phyloP scores from a whole-genome alignment of 495 filamentous ascomycete genomes.

The Talaromyces wortmannii region DNA sequence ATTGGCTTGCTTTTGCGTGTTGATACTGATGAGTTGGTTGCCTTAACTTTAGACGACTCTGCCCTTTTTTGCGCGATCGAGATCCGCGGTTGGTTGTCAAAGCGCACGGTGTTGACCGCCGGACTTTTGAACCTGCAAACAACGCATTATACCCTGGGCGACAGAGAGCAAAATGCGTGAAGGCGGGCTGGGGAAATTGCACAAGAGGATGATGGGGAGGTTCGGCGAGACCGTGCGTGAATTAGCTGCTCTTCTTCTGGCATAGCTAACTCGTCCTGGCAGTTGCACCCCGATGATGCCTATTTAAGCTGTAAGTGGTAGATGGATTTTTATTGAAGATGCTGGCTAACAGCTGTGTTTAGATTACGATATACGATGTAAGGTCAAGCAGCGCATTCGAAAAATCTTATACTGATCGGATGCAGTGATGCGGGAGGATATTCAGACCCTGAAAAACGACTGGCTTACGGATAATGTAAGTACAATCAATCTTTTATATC shows the following conservation, averaged over 20 bases:
- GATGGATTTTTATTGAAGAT: background rate
- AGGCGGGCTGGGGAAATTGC: constrained; percentile 30
- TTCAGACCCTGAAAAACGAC: constrained; percentile 80
- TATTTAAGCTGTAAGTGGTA: constrained; percentile 61
- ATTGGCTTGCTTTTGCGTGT: background rate
- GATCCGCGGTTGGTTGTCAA: no score
- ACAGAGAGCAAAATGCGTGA: constrained; percentile 23
- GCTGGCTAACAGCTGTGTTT: constrained; percentile 9
- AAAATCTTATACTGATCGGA: background rate
- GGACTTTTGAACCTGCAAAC: no score
- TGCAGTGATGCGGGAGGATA: constrained; percentile 74
- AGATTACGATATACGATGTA: constrained; percentile 69
- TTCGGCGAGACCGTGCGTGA: constrained; percentile 34
- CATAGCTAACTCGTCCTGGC: constrained; percentile 7
- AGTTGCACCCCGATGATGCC: constrained; percentile 64
- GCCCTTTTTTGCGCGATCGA: no score
- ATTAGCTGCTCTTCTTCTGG: background rate
- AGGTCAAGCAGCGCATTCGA: constrained; percentile 19
- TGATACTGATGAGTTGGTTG: background rate
- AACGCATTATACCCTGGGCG: background rate
- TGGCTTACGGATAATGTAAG: constrained; percentile 98
- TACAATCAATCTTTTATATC: background rate
- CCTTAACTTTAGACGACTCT: no score
- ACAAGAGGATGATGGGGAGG: constrained; percentile 33
- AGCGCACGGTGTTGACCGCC: no score